Conservation (phyloP, 2,329 filamentous ascomycete species). For the Ilyonectria robusta region DNA sequence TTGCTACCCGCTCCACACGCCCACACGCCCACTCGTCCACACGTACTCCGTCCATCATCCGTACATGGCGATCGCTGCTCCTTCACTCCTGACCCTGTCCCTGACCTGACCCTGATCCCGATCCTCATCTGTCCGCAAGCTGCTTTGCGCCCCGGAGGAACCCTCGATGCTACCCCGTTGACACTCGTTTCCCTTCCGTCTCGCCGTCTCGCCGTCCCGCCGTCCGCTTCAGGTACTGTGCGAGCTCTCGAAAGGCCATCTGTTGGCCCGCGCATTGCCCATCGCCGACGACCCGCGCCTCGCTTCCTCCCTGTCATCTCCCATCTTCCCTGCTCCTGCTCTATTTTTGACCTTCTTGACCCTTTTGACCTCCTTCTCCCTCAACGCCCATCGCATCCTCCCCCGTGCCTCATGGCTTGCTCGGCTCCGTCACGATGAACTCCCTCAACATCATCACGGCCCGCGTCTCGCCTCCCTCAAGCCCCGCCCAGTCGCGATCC, state of each 20-base stretch:
- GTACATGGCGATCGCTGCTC: conserved; percentile 23
- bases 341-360: conserved; percentile 24
- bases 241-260: conserved; percentile 24
- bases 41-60: conserved; percentile 25
- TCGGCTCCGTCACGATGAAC: conserved; percentile 82
- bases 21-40: conserved; percentile 3
- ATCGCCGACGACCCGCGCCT: conserved; percentile 31
- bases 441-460: conserved; percentile 94
- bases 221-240: conserved; percentile 26
- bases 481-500: conserved; percentile 69
- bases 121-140: conserved; percentile 36
- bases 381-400: conserved; percentile 15
- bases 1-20: conserved; percentile 20
- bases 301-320: conserved; percentile 19
- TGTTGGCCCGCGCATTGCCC: conserved; percentile 35
- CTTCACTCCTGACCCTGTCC: conserved; percentile 17
- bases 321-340: conserved; percentile 16
- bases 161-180: conserved; percentile 45
- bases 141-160: conserved; percentile 21
- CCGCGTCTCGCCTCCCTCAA: conserved; percentile 77
- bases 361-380: conserved; percentile 13
- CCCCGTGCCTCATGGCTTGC: conserved; percentile 66
- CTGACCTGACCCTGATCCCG: conserved; percentile 29
- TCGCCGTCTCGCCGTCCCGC: conserved; percentile 21
- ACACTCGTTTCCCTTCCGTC: conserved; percentile 42